Conservation (phyloP, 2,329 filamentous ascomycete species). For the Penicillium sp. region DNA sequence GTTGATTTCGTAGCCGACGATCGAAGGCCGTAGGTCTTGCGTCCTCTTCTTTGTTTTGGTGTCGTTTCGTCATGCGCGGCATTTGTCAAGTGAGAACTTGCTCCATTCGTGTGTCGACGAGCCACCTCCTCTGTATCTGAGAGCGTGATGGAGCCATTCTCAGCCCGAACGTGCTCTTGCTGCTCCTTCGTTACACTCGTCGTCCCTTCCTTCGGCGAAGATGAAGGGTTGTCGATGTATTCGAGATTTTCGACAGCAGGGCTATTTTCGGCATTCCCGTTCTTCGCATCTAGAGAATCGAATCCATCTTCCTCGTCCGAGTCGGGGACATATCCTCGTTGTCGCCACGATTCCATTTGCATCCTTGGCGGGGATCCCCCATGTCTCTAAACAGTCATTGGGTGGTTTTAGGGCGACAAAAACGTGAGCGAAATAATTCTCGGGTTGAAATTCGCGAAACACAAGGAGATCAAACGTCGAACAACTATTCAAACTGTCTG, state of each 20-base stretch:
- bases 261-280: constrained; percentile 7
- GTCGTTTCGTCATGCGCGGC: constrained; percentile 4
- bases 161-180: not conserved
- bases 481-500: not conserved
- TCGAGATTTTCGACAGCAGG: constrained; percentile 17
- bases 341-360: constrained; percentile 51
- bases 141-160: constrained; percentile 2
- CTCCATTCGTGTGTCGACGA: not conserved
- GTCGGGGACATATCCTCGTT: constrained; percentile 53
- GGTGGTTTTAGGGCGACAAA: constrained; percentile 6
- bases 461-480: not conserved
- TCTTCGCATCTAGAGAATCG: constrained; percentile 34
- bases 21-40: constrained; percentile 15
- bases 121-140: not conserved
- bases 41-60: constrained; percentile 14
- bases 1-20: constrained; percentile 12
- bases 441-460: not conserved
- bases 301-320: constrained; percentile 50
- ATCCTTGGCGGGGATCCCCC: constrained; percentile 34
- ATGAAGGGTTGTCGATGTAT: constrained; percentile 20
- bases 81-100: not conserved
- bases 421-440: not conserved
- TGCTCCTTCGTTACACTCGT: constrained; percentile 1
- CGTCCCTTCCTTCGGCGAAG: constrained; percentile 4
- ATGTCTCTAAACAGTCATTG: constrained; percentile 37